A percentile compares a stretch with the other conserved stretches of the same genome.
Conservation (phyloP, 78 protist genomes). For the Guillardia theta region DNA sequence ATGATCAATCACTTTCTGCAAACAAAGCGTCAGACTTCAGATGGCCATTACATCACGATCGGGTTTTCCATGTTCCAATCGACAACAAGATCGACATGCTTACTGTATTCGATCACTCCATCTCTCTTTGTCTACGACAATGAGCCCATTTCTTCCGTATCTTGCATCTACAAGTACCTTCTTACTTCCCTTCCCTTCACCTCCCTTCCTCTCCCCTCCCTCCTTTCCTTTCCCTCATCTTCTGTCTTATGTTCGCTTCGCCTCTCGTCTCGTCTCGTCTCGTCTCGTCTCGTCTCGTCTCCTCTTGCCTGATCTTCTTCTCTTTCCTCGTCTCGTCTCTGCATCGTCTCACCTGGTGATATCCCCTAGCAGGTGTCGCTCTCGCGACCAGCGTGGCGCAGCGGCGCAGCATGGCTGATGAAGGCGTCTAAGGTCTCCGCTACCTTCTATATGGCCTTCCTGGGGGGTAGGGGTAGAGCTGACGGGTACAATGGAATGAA, state of each 20-base stretch:
- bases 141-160: not conserved
- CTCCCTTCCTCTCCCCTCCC: not conserved
- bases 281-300: not conserved
- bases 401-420: no score
- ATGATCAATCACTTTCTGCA: conserved; percentile 89
- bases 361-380: no score
- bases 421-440: no score
- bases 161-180: not conserved
- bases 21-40: not conserved
- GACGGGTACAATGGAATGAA: no score
- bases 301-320: no score
- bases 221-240: not conserved
- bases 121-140: not conserved
- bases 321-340: no score
- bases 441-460: no score
- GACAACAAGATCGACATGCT: not conserved
- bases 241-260: not conserved
- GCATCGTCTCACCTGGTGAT: no score
- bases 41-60: no score
- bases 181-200: not conserved
- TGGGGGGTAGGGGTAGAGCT: no score
- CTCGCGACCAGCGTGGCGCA: no score
- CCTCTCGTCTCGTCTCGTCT: not conserved
- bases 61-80: no score
- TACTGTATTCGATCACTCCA: not conserved